These are phyloP conservation scores for Escallonia rubra DNA, from an alignment of 129 eudicot species.

Conservation along the genomic window DNA sequence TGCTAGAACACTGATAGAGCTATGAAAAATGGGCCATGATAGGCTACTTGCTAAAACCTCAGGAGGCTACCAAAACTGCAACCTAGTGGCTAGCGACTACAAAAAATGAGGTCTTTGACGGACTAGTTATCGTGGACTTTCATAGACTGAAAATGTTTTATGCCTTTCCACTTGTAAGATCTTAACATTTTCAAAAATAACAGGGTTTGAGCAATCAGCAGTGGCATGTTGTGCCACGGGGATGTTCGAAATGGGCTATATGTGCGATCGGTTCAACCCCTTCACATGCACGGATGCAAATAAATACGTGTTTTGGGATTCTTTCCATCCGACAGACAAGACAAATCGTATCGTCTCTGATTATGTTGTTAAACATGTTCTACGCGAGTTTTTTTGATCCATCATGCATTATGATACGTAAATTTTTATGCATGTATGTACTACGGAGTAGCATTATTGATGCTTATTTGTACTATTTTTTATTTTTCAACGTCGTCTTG, in stretches of 20 bases:
- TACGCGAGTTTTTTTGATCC: constrained; percentile 26
- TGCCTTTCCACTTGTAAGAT: too few relatives aligned
- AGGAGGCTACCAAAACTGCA: too few relatives aligned
- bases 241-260: constrained; percentile 68
- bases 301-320: constrained; percentile 75
- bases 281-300: constrained; percentile 70
- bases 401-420: background rate
- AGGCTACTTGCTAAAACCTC: too few relatives aligned
- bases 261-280: constrained; percentile 50
- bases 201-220: constrained; percentile 59
- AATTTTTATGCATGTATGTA: background rate
- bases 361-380: constrained; percentile 34
- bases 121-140: too few relatives aligned
- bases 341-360: constrained; percentile 49
- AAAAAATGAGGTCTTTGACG: too few relatives aligned
- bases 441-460: too few relatives aligned
- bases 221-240: constrained; percentile 82
- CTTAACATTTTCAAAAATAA: background rate
- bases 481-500: too few relatives aligned
- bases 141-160: too few relatives aligned
- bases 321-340: constrained; percentile 74
- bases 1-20: too few relatives aligned
- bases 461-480: too few relatives aligned
- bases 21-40: too few relatives aligned
- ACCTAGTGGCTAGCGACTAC: too few relatives aligned